These are phyloP conservation scores for Exophiala sideris DNA, from an alignment of 2,329 filamentous ascomycete genomes.

Conservation along the genomic window DNA sequence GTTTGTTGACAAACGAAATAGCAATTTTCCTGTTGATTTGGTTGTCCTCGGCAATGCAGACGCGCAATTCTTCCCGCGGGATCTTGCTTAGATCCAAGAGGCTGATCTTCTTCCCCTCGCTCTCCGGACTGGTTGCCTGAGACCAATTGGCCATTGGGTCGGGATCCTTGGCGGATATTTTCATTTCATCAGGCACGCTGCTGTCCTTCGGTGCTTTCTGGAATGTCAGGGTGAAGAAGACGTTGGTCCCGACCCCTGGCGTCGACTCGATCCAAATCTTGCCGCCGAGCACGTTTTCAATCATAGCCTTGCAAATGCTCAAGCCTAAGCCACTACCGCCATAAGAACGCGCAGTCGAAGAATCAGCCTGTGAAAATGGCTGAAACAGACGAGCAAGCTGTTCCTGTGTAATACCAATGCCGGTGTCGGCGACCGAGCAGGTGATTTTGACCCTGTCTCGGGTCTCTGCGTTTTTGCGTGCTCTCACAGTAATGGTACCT, in stretches of 20 bases:
- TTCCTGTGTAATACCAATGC: slow-evolving; percentile 63
- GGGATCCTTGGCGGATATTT: slow-evolving; percentile 41
- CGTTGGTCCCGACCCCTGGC: slow-evolving; percentile 54
- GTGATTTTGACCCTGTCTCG: slow-evolving; percentile 32
- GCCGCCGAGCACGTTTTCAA: slow-evolving; percentile 60
- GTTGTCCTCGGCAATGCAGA: slow-evolving; percentile 88
- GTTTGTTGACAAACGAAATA: slow-evolving; percentile 45
- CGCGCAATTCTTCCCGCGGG: slow-evolving; percentile 71
- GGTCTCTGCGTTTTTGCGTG: slow-evolving; percentile 39
- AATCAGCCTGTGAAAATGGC: slow-evolving; percentile 59
- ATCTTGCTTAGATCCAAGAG: slow-evolving; percentile 68
- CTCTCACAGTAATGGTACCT: slow-evolving; percentile 49
- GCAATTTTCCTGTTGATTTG: slow-evolving; percentile 45
- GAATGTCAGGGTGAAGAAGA: slow-evolving; percentile 75
- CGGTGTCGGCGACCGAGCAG: slow-evolving; percentile 60
- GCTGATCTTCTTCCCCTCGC: slow-evolving; percentile 43
- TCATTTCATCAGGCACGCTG: slow-evolving; percentile 49
- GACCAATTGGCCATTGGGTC: slow-evolving; percentile 58
- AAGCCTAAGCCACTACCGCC: slow-evolving; percentile 55
- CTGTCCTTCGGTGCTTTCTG: slow-evolving; percentile 70
- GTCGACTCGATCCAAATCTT: slow-evolving; percentile 58
- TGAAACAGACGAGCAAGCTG: slow-evolving; percentile 62
- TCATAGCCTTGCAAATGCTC: slow-evolving; percentile 60
- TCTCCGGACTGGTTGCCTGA: slow-evolving; percentile 41
- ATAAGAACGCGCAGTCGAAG: slow-evolving; percentile 62